Conservation (phyloP, 805 yeast species). For the Maudiozyma pseudohumilis region DNA sequence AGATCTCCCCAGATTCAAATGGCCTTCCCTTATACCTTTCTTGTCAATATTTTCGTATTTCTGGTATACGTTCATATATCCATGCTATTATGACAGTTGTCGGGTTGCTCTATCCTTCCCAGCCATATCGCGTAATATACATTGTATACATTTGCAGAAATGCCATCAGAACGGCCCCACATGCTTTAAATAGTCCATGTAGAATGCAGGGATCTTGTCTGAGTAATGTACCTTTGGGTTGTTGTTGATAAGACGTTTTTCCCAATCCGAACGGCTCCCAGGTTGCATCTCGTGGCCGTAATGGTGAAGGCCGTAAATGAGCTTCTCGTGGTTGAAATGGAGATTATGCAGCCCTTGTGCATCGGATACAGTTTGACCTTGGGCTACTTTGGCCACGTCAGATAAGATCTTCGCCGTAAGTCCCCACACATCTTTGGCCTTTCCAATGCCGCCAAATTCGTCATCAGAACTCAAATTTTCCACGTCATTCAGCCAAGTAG, state of each 20-base stretch:
- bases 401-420: conserved; percentile 70
- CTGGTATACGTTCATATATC: too few relatives aligned
- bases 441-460: conserved; percentile 29
- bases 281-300: conserved; percentile 45
- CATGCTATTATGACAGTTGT: too few relatives aligned
- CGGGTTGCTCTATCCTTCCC: not conserved
- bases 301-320: conserved; percentile 47
- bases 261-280: conserved; percentile 43
- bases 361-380: conserved; percentile 34
- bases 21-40: too few relatives aligned
- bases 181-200: conserved; percentile 8
- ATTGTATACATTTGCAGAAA: not conserved
- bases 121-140: not conserved
- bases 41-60: too few relatives aligned
- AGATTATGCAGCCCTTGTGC: not conserved
- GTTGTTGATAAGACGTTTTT: conserved; percentile 40
- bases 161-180: not conserved
- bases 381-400: conserved; percentile 52
- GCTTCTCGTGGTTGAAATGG: conserved; percentile 42
- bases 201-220: conserved; percentile 28
- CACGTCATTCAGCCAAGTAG: conserved; percentile 51
- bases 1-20: too few relatives aligned
- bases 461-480: conserved; percentile 52
- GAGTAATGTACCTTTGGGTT: conserved; percentile 19
- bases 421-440: conserved; percentile 72